Conservation (phyloP, 441 rosid species). For the Euphorbia celastroides region DNA sequence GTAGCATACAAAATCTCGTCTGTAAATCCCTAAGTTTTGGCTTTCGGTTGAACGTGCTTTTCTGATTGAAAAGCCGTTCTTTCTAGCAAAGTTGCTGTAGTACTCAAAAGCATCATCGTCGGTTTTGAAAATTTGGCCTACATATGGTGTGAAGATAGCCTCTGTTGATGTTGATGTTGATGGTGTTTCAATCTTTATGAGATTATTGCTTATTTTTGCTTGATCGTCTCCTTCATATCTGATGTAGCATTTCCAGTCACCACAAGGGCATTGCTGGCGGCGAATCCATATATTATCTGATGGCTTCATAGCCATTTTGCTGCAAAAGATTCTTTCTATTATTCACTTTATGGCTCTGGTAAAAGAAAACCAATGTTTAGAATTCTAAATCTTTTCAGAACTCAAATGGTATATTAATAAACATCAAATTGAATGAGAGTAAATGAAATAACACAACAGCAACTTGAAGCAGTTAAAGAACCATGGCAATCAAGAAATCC, state of each 20-base stretch:
- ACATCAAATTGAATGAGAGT: neutral
- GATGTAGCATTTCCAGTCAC: slow-evolving; percentile 89
- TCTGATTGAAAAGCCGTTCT: slow-evolving; percentile 76
- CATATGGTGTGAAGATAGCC: slow-evolving; percentile 61
- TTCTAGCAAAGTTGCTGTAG: slow-evolving; percentile 76
- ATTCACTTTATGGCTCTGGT: slow-evolving; percentile 17
- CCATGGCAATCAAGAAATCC: neutral
- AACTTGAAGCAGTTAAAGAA: neutral
- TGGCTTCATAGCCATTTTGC: slow-evolving; percentile 44
- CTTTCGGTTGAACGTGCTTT: slow-evolving; percentile 88
- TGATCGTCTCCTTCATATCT: slow-evolving; percentile 61
- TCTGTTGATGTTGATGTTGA: slow-evolving; percentile 43
- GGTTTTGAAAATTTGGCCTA: slow-evolving; percentile 71
- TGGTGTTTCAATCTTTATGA: slow-evolving; percentile 46
- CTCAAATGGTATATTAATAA: neutral
- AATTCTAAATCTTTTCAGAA: neutral
- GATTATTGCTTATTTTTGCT: slow-evolving; percentile 33
- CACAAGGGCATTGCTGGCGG: slow-evolving; percentile 87
- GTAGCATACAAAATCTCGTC: slow-evolving; percentile 89
- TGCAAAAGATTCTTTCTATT: slow-evolving; percentile 5
- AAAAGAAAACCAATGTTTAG: neutral
- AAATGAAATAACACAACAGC: neutral
- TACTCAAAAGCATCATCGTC: slow-evolving; percentile 85
- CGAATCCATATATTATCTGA: slow-evolving; percentile 70
- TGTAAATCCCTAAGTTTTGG: slow-evolving; percentile 74